A percentile compares a stretch with the other conserved stretches of the same genome.
These are phyloP conservation scores for Fusarium nisikadoi DNA, from an alignment of 2,329 filamentous ascomycete species.

Conservation along the genomic window DNA sequence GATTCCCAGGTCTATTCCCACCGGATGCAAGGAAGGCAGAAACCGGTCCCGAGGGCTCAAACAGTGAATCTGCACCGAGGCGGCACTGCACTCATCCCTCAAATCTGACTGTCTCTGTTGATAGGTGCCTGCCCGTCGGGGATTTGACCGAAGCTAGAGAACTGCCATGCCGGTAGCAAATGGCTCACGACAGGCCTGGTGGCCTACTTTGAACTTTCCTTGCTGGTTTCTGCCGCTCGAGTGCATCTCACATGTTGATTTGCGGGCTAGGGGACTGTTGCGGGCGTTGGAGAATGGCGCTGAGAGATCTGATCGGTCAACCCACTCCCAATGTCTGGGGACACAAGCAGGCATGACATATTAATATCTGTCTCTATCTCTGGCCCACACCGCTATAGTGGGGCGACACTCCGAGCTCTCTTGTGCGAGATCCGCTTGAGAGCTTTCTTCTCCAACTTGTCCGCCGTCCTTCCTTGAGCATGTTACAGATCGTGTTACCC, in stretches of 20 bases:
- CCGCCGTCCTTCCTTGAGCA: conserved; percentile 1
- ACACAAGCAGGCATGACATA: conserved; percentile 42
- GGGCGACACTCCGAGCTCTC: conserved; percentile 28
- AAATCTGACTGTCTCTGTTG: neutral
- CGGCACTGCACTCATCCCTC: conserved; percentile 7
- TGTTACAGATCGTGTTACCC: conserved; percentile 19
- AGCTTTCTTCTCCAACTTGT: neutral
- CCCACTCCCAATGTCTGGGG: conserved; percentile 30
- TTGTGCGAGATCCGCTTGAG: conserved; percentile 25
- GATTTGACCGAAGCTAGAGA: conserved; percentile 28
- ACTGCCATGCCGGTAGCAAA: conserved; percentile 21
- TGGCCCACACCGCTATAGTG: conserved; percentile 43
- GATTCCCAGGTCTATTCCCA: conserved; percentile 4
- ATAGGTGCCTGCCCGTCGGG: neutral
- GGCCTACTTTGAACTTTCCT: conserved; percentile 6
- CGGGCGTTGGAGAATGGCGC: conserved; percentile 39
- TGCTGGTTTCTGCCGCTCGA: conserved; percentile 24
- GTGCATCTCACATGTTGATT: conserved; percentile 26
- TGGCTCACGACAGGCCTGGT: conserved; percentile 20
- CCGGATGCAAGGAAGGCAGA: conserved; percentile 11
- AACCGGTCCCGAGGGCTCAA: conserved; percentile 7
- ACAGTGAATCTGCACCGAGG: conserved; percentile 11
- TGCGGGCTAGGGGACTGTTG: conserved; percentile 34
- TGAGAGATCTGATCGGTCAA: conserved; percentile 44
- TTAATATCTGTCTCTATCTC: conserved; percentile 46